A percentile compares a stretch with the other conserved stretches of the same genome.
Evolutionary conservation across 2,329 filamentous ascomycete species (phyloP).

Genomic region (Penicillium brasilianum): DNA sequence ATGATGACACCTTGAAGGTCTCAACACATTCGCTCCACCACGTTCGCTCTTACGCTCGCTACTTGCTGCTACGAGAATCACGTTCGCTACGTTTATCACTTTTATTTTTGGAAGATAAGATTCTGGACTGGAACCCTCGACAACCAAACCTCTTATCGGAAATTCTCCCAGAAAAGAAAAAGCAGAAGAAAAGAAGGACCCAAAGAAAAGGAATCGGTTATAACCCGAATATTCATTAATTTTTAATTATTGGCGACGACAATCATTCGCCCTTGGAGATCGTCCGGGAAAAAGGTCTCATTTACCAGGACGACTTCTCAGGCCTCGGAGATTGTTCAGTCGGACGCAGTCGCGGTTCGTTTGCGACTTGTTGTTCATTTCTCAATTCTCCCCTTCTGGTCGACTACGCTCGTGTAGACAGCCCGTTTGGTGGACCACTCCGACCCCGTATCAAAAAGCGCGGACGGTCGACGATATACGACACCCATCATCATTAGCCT

Average conservation of each 20-base stretch:
- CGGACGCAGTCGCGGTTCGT: constrained; percentile 4
- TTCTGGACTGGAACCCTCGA: constrained; percentile 13
- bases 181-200: constrained; percentile 18
- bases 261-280: constrained; percentile 15
- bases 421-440: too few species aligned
- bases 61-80: constrained; percentile 43
- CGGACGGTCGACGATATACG: neutral
- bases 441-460: neutral
- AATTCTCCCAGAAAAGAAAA: constrained; percentile 4
- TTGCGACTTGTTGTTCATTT: constrained; percentile 5
- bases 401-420: constrained; percentile 1
- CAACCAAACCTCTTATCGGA: constrained; percentile 3
- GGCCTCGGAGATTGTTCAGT: constrained; percentile 6
- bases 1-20: constrained; percentile 40
- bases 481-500: neutral
- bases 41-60: constrained; percentile 47
- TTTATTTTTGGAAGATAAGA: constrained; percentile 2
- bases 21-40: constrained; percentile 41
- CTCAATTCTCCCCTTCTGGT: neutral
- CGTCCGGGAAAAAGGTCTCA: constrained; percentile 6
- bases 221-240: constrained; percentile 32
- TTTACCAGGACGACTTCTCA: neutral
- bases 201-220: constrained; percentile 18
- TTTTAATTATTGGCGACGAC: constrained; percentile 31
- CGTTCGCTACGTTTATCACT: constrained; percentile 44